Conservation (phyloP, 2,329 filamentous ascomycete genomes). For the Botrytis galanthina region DNA sequence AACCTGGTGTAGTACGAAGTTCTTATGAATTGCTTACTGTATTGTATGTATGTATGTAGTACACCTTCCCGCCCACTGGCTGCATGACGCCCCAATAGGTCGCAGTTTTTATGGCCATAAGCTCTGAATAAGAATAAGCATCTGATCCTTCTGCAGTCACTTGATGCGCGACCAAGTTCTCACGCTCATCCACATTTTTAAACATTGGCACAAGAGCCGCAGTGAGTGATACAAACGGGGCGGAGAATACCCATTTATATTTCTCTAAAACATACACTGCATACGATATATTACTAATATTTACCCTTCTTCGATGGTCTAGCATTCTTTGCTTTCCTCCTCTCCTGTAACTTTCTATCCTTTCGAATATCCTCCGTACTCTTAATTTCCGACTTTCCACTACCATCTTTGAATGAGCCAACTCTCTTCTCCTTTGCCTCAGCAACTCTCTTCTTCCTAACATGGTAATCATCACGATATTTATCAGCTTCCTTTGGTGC, state of each 20-base stretch:
- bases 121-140: neutral
- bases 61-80: neutral
- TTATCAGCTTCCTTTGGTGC: constrained; percentile 94
- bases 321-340: constrained; percentile 82
- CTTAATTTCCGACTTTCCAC: constrained; percentile 76
- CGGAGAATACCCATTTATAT: constrained; percentile 15
- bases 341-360: constrained; percentile 73
- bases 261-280: constrained; percentile 22
- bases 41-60: neutral
- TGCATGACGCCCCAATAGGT: neutral
- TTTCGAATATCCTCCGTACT: constrained; percentile 82
- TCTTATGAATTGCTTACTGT: neutral
- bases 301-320: constrained; percentile 63
- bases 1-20: neutral
- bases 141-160: neutral
- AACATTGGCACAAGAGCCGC: neutral
- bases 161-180: neutral
- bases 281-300: constrained; percentile 14
- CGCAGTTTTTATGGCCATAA: neutral
- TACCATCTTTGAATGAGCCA: constrained; percentile 70
- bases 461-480: constrained; percentile 84
- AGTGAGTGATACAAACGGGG: neutral
- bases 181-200: neutral
- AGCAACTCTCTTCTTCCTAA: constrained; percentile 83
- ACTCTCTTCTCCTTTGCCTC: constrained; percentile 84